phyloP scores from a whole-genome alignment of 2,329 filamentous ascomycete genomes.

The Sclerotinia sclerotiorum region DNA sequence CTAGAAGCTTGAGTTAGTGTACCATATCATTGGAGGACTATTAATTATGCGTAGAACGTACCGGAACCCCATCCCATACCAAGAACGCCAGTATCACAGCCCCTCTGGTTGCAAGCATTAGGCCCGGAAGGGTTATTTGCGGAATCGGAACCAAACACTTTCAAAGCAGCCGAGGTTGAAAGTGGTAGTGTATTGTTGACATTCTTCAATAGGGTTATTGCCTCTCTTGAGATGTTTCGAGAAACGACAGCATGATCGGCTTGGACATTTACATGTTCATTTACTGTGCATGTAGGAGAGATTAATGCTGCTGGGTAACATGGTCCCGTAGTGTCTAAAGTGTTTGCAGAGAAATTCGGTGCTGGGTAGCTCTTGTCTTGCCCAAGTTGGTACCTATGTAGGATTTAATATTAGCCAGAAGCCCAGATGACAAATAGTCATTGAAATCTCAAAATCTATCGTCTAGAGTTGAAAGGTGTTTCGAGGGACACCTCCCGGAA shows the following conservation, averaged over 20 bases:
- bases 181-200: conserved; percentile 55
- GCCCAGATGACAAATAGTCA: not conserved
- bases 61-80: conserved; percentile 77
- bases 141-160: conserved; percentile 52
- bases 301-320: conserved; percentile 59
- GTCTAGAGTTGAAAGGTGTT: not conserved
- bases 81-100: conserved; percentile 59
- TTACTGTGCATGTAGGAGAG: conserved; percentile 63
- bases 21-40: not conserved
- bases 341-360: conserved; percentile 61
- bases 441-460: not conserved
- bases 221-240: conserved; percentile 53
- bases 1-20: conserved; percentile 51
- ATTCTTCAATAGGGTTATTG: conserved; percentile 63
- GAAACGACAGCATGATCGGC: conserved; percentile 52
- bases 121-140: conserved; percentile 57
- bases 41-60: conserved; percentile 63
- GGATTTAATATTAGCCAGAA: not conserved
- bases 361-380: conserved; percentile 58
- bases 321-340: conserved; percentile 53
- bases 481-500: not conserved
- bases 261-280: conserved; percentile 65
- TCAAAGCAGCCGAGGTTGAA: conserved; percentile 42
- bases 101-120: conserved; percentile 62
- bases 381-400: conserved; percentile 50